Evolutionary conservation across 2,329 filamentous ascomycete genomes (phyloP), one percentile per base, ranked within the genome.

Genomic region (Penicillium sp.): DNA sequence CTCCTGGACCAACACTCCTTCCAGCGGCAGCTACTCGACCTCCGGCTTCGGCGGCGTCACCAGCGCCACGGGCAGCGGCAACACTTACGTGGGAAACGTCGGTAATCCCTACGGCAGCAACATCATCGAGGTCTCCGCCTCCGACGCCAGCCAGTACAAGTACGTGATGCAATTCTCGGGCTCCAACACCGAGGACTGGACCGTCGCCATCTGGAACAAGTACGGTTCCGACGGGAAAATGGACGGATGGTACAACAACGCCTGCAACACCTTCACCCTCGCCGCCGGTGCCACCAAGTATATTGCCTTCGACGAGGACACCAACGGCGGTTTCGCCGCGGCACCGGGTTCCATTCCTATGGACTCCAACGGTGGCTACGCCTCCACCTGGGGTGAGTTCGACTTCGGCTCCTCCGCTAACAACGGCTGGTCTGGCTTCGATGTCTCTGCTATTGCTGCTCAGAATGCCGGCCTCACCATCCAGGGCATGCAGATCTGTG

Each of bases 91-190:
- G n/a, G 75, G 75, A 58, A 77, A 77, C 63, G 68, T 74, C 39
- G 75, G 75, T 51, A 67, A 59, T 54, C 74, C 75, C n/a, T 75
- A 71, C 61, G 73, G 76, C 54, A 73, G 70, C 73, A 75, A 77
- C 70, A 74, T 76, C 57, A 72, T 77, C 60, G 64, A 77, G 58
- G 66, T 79, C 57, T 65, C 71, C 54, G 59, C 66, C 56, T 54
- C 60, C 50, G 65, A 73, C 1, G 72, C 70, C 51, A 54, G 54
- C 49, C 55, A 60, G 22, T 77, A 76, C 70, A 66, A 77, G 58
- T 70, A 76, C 62, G 73, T 76, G 35, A 65, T 68, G 19, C 61
- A 75, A 59, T 63, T 77, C 61, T 61, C 62, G 24, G 73, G 74
- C 44, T 55, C 66, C 40, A 69, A 69, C 64, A 62, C 63, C 33